phyloP scores from a whole-genome alignment of 129 eudicot species.

The Rutidosis leptorrhynchoides region DNA sequence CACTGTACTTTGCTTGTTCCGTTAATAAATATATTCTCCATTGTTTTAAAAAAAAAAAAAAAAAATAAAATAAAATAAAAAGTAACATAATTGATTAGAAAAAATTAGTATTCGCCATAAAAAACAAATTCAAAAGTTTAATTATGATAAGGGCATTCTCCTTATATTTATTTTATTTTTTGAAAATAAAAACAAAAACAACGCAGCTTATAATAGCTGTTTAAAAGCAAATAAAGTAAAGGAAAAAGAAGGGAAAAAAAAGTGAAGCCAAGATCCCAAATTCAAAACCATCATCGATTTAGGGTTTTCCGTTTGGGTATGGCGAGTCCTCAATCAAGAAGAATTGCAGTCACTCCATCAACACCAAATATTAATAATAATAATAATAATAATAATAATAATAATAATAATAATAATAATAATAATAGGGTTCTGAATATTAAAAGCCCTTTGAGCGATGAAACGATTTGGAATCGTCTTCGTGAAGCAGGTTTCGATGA shows the following conservation, averaged over 20 bases:
- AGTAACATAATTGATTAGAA: too few relatives aligned
- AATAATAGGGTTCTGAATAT: conserved; percentile 52
- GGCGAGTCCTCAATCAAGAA: conserved; percentile 44
- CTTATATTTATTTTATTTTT: too few relatives aligned
- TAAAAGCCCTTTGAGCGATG: conserved; percentile 60
- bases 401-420: conserved; percentile 18
- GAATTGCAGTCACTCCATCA: conserved; percentile 41
- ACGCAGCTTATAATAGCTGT: conserved; percentile 1
- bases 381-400: background rate
- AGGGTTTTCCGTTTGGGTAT: conserved; percentile 14
- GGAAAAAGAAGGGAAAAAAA: background rate
- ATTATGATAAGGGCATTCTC: too few relatives aligned
- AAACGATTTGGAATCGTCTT: conserved; percentile 81
- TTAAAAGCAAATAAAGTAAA: background rate
- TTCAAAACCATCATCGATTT: conserved; percentile 1
- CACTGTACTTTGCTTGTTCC: too few relatives aligned
- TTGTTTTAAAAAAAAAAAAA: too few relatives aligned
- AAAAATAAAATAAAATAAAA: too few relatives aligned
- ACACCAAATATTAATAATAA: conserved; percentile 23
- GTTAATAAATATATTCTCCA: too few relatives aligned
- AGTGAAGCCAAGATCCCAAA: conserved; percentile 7
- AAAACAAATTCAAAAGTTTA: too few relatives aligned
- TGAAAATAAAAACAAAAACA: background rate
- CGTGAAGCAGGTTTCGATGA: conserved; percentile 89
- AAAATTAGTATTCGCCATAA: too few relatives aligned